These are phyloP conservation scores for Ogataea polymorpha DNA, from an alignment of 805 yeast species.

Conservation along the genomic window DNA sequence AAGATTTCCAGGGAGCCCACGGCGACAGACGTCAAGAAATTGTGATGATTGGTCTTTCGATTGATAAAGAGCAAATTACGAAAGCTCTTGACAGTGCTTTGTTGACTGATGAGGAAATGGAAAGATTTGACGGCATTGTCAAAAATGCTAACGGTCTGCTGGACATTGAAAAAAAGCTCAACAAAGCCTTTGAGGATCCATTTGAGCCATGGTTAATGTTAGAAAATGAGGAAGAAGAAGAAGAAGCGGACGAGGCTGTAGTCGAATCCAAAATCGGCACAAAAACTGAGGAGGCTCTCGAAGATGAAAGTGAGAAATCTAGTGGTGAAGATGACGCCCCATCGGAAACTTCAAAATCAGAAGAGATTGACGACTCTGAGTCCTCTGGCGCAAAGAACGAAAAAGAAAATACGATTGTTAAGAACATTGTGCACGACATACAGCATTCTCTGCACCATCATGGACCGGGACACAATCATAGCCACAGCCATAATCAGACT, in stretches of 20 bases:
- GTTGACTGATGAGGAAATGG: slow-evolving; percentile 1
- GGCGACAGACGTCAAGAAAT: slow-evolving; percentile 1
- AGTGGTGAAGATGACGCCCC: slow-evolving; percentile 1
- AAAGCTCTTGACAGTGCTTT: slow-evolving; percentile 1
- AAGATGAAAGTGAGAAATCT: slow-evolving; percentile 1
- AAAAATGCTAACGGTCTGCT: slow-evolving; percentile 1
- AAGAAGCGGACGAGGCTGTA: slow-evolving; percentile 1
- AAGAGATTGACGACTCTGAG: slow-evolving; percentile 1
- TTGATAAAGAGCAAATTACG: slow-evolving; percentile 1
- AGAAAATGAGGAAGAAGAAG: slow-evolving; percentile 1
- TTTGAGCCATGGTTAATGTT: slow-evolving; percentile 1
- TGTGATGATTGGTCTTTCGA: slow-evolving; percentile 1
- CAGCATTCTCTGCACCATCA: background rate
- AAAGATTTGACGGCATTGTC: slow-evolving; percentile 1
- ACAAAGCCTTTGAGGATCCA: slow-evolving; percentile 1
- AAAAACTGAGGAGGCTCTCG: slow-evolving; percentile 1
- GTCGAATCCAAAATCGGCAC: background rate
- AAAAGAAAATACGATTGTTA: background rate
- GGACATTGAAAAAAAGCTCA: slow-evolving; percentile 1
- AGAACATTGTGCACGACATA: background rate
- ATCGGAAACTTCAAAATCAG: slow-evolving; percentile 1
- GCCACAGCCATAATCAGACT: slow-evolving; percentile 1
- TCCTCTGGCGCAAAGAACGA: slow-evolving; percentile 1
- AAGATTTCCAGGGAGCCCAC: slow-evolving; percentile 1
- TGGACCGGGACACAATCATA: slow-evolving; percentile 1